These are phyloP conservation scores for Hirsutella minnesotensis DNA, from an alignment of 2,329 filamentous ascomycete genomes.

Conservation along the genomic window DNA sequence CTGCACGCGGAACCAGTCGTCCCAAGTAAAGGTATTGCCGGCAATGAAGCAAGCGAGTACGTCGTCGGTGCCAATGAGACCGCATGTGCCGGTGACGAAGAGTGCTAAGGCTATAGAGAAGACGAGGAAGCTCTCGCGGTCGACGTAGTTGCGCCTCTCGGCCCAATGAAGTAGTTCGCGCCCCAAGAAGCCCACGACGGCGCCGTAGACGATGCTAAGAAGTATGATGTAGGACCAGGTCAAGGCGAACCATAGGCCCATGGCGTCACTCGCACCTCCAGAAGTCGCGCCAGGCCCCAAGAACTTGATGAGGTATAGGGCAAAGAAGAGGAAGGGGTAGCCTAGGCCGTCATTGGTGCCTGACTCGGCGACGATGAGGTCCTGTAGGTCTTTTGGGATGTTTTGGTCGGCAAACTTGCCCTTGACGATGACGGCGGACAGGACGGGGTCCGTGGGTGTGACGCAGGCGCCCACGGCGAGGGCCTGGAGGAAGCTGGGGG, in stretches of 20 bases:
- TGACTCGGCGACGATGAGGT: slow-evolving; percentile 70
- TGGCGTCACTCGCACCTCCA: slow-evolving; percentile 53
- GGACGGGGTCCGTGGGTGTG: slow-evolving; percentile 81
- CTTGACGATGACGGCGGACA: slow-evolving; percentile 86
- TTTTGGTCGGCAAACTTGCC: slow-evolving; percentile 89
- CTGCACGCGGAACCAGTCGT: slow-evolving; percentile 86
- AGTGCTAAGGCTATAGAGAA: slow-evolving; percentile 77
- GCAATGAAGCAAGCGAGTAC: slow-evolving; percentile 88
- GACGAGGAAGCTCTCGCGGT: slow-evolving; percentile 77
- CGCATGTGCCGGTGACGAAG: slow-evolving; percentile 79
- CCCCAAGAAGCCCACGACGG: slow-evolving; percentile 65
- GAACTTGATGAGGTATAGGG: slow-evolving; percentile 74
- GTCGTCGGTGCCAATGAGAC: slow-evolving; percentile 79
- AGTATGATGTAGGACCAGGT: slow-evolving; percentile 78
- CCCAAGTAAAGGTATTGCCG: slow-evolving; percentile 83
- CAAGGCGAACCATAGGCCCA: slow-evolving; percentile 74
- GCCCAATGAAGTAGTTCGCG: slow-evolving; percentile 78
- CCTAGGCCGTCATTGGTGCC: slow-evolving; percentile 84
- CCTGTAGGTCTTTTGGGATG: slow-evolving; percentile 69
- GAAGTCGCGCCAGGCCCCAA: slow-evolving; percentile 43
- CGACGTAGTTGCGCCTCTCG: slow-evolving; percentile 68
- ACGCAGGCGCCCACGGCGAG: slow-evolving; percentile 74
- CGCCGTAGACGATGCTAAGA: slow-evolving; percentile 67
- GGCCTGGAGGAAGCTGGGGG: slow-evolving; percentile 63
- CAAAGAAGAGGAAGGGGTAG: slow-evolving; percentile 80